Conservation (phyloP, 1,284 basidiomycete genomes). For the Amylostereum areolatum region DNA sequence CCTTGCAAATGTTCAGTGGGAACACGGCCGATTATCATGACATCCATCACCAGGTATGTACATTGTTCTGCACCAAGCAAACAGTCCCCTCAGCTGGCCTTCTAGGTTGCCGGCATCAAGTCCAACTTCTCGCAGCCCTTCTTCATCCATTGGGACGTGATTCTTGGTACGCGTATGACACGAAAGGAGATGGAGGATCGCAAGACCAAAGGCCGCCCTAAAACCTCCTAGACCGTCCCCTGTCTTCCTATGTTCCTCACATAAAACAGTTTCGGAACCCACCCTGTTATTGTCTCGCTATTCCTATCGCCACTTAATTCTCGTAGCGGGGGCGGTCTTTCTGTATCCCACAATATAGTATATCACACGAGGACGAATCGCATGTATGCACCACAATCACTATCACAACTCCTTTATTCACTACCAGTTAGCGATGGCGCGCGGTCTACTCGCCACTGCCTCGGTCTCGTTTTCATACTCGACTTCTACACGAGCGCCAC, state of each 20-base stretch:
- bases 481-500: conserved; percentile 13
- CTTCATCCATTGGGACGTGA: conserved; percentile 81
- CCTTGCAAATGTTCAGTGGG: conserved; percentile 79
- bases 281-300: too few relatives aligned
- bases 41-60: conserved; percentile 86
- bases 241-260: too few relatives aligned
- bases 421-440: too few relatives aligned
- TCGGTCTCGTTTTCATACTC: conserved; percentile 12
- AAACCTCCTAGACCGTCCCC: too few relatives aligned
- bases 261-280: too few relatives aligned
- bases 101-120: conserved; percentile 85
- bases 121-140: conserved; percentile 96
- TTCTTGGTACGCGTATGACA: conserved; percentile 82
- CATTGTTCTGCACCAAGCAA: neutral
- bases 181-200: conserved; percentile 55
- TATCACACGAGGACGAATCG: too few relatives aligned
- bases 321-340: too few relatives aligned
- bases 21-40: conserved; percentile 99
- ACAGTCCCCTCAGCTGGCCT: conserved; percentile 1
- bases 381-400: too few relatives aligned
- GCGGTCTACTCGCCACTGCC: too few relatives aligned
- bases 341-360: too few relatives aligned
- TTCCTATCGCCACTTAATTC: too few relatives aligned
- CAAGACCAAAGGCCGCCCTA: conserved; percentile 5
- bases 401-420: too few relatives aligned